Conservation (phyloP, 805 yeast species). For the Kuraishia capsulata region DNA sequence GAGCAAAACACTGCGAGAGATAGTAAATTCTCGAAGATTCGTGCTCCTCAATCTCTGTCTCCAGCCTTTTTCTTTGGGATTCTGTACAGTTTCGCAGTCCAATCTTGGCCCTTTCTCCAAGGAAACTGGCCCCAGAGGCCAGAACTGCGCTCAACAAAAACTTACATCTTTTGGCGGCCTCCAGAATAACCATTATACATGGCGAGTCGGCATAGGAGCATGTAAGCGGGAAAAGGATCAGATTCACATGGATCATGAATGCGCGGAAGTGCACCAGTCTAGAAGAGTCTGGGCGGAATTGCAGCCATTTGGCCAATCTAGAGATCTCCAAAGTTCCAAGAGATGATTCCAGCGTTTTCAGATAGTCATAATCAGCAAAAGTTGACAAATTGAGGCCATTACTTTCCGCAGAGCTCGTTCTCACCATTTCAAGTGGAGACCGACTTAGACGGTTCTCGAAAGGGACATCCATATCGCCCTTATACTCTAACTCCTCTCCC, state of each 20-base stretch:
- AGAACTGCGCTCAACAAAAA: conserved; percentile 58
- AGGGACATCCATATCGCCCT: neutral
- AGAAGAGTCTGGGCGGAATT: conserved; percentile 9
- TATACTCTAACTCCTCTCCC: neutral
- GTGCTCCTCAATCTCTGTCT: conserved; percentile 23
- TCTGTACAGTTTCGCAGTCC: conserved; percentile 7
- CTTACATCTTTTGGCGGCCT: conserved; percentile 31
- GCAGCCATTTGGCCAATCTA: conserved; percentile 11
- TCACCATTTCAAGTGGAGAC: neutral
- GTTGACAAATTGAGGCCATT: neutral
- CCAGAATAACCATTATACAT: conserved; percentile 14
- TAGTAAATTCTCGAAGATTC: conserved; percentile 51
- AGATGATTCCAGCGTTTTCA: conserved; percentile 5
- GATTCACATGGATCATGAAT: conserved; percentile 18
- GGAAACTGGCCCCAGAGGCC: conserved; percentile 59
- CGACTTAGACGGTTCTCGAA: no score
- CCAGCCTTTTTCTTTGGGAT: neutral
- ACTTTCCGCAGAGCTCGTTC: neutral
- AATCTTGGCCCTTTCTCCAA: conserved; percentile 5
- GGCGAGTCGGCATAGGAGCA: conserved; percentile 18
- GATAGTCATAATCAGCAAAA: neutral
- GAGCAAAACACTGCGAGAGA: conserved; percentile 51
- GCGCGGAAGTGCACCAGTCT: conserved; percentile 15
- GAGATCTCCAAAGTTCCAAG: conserved; percentile 9
- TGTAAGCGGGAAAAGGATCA: conserved; percentile 17